Conservation (phyloP, 2,329 filamentous ascomycete genomes). For the Alternaria gansuensis region DNA sequence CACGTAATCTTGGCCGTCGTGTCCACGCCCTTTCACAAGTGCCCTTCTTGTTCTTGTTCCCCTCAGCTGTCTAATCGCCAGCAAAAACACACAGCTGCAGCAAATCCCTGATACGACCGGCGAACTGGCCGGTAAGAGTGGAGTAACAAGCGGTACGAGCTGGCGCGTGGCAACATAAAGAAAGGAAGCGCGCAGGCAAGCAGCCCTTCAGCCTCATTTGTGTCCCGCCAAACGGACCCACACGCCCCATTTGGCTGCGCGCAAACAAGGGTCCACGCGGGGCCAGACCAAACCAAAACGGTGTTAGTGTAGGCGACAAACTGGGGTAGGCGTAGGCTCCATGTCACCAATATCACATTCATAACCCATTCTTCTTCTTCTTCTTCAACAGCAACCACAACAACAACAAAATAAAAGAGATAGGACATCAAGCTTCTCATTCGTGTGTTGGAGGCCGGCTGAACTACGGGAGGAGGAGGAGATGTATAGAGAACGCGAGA, state of each 20-base stretch:
- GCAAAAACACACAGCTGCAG: slow-evolving; percentile 2
- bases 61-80: neutral
- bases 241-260: slow-evolving; percentile 7
- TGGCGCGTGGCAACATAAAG: slow-evolving; percentile 17
- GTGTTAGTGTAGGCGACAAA: slow-evolving; percentile 16
- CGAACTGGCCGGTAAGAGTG: slow-evolving; percentile 22
- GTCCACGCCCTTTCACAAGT: neutral
- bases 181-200: slow-evolving; percentile 13
- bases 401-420: too few relatives aligned
- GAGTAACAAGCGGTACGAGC: slow-evolving; percentile 5
- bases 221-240: slow-evolving; percentile 18
- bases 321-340: slow-evolving; percentile 16
- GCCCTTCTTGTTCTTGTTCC: neutral
- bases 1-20: neutral
- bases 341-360: too few relatives aligned
- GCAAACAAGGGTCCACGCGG: slow-evolving; percentile 17
- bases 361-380: too few relatives aligned
- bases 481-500: too few relatives aligned
- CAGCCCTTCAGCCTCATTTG: slow-evolving; percentile 28
- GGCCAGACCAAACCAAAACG: neutral
- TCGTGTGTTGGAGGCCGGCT: too few relatives aligned
- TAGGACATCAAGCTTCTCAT: too few relatives aligned
- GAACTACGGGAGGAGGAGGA: too few relatives aligned
- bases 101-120: neutral
- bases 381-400: too few relatives aligned